Evolutionary conservation across 352 stramenopile species (phyloP).

Genomic region (Phytopythium sindhum): DNA sequence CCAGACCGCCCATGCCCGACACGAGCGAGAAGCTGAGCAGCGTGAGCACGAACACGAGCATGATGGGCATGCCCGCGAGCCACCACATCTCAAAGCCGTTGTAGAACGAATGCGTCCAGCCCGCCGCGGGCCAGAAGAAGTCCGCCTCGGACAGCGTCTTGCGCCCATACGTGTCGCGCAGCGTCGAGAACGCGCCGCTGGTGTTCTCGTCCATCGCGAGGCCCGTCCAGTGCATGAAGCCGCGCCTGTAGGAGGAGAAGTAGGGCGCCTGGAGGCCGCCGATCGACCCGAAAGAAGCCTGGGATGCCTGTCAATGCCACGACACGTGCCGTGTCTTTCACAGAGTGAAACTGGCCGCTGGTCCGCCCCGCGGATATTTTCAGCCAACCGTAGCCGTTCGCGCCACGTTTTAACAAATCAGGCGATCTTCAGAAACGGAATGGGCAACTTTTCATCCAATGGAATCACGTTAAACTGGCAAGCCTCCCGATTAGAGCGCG

Average conservation of each 20-base stretch:
- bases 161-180: constrained; percentile 49
- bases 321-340: constrained; percentile 21
- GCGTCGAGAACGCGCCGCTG: constrained; percentile 41
- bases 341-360: background rate
- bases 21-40: constrained; percentile 72
- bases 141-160: constrained; percentile 56
- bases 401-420: constrained; percentile 13
- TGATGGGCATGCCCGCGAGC: constrained; percentile 76
- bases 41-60: constrained; percentile 67
- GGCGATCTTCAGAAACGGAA: background rate
- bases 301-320: constrained; percentile 14
- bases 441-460: background rate
- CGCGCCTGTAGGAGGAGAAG: background rate
- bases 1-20: constrained; percentile 45
- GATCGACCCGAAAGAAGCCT: background rate
- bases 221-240: constrained; percentile 5
- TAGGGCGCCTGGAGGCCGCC: background rate
- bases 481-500: background rate
- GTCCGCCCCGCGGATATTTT: constrained; percentile 3
- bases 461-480: background rate
- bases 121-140: constrained; percentile 17
- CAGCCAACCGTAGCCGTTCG: constrained; percentile 18
- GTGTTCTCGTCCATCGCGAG: constrained; percentile 66
- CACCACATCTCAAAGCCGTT: constrained; percentile 88
- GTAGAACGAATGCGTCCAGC: constrained; percentile 55